A percentile compares a stretch with the other conserved stretches of the same genome.
phyloP scores from a whole-genome alignment of 176 grass and related monocot species.

The Calamus simplicifolius region DNA sequence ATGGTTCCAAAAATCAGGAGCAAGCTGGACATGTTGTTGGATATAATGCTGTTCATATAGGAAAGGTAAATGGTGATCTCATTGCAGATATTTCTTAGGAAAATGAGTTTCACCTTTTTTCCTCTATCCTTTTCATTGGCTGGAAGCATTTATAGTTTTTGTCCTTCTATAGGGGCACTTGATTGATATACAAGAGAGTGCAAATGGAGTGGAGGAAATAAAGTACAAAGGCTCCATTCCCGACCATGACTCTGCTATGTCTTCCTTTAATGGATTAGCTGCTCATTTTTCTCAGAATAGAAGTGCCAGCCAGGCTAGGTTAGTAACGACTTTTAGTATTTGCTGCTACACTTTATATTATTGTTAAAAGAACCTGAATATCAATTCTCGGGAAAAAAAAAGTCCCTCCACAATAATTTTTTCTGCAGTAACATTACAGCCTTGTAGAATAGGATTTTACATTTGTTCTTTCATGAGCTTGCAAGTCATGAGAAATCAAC shows the following conservation, averaged over 20 bases:
- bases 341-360: no score
- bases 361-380: no score
- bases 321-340: neutral
- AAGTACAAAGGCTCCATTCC: constrained; percentile 35
- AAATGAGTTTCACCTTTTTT: constrained; percentile 4
- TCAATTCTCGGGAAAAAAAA: no score
- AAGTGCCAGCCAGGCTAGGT: constrained; percentile 57
- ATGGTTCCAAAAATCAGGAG: constrained; percentile 46
- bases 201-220: constrained; percentile 49
- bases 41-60: constrained; percentile 22
- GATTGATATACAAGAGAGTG: constrained; percentile 41
- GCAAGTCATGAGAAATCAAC: no score
- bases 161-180: constrained; percentile 12
- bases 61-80: constrained; percentile 39
- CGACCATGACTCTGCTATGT: constrained; percentile 39
- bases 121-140: constrained; percentile 2
- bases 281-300: constrained; percentile 54
- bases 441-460: no score
- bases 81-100: neutral
- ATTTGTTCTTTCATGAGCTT: no score
- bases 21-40: constrained; percentile 34
- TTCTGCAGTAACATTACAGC: no score
- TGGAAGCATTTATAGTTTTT: neutral
- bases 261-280: constrained; percentile 51
- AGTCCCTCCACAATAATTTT: no score